A percentile compares a stretch with the other conserved stretches of the same genome.
These are phyloP conservation scores for Paraphaeosphaeria sporulosa DNA, from an alignment of 2,329 filamentous ascomycete genomes.

Conservation along the genomic window DNA sequence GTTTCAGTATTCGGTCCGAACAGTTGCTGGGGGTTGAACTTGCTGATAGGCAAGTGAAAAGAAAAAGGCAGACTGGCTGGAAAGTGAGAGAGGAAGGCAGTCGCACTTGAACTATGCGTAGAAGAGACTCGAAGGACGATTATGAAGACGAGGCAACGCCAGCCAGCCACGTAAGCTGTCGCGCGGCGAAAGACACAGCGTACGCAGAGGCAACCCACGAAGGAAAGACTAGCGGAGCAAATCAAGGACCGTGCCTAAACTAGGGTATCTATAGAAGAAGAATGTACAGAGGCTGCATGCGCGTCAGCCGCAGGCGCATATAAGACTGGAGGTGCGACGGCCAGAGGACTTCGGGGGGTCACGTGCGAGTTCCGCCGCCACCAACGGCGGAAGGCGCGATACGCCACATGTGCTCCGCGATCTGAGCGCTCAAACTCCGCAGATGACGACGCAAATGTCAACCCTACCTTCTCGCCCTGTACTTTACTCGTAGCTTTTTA, in stretches of 20 bases:
- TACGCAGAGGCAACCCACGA: conserved; percentile 6
- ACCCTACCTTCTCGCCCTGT: background rate
- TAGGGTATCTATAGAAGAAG: conserved; percentile 5
- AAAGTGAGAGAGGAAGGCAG: background rate
- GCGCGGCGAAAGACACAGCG: conserved; percentile 15
- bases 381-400: conserved; percentile 2
- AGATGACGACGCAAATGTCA: background rate
- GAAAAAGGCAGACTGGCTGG: no score
- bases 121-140: conserved; percentile 27
- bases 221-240: background rate
- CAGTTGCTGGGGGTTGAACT: background rate
- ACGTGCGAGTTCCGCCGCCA: background rate
- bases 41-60: no score
- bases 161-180: conserved; percentile 35
- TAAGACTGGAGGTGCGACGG: conserved; percentile 2
- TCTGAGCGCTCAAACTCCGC: conserved; percentile 10
- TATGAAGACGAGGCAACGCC: conserved; percentile 28
- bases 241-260: background rate
- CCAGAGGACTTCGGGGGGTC: conserved; percentile 2
- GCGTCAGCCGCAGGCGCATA: conserved; percentile 6
- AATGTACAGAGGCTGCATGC: conserved; percentile 2
- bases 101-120: conserved; percentile 13
- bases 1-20: background rate
- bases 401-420: background rate
- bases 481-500: background rate